Base-by-base conservation (phyloP, 2,329 filamentous ascomycete genomes). In the Microsporum canis region DNA sequence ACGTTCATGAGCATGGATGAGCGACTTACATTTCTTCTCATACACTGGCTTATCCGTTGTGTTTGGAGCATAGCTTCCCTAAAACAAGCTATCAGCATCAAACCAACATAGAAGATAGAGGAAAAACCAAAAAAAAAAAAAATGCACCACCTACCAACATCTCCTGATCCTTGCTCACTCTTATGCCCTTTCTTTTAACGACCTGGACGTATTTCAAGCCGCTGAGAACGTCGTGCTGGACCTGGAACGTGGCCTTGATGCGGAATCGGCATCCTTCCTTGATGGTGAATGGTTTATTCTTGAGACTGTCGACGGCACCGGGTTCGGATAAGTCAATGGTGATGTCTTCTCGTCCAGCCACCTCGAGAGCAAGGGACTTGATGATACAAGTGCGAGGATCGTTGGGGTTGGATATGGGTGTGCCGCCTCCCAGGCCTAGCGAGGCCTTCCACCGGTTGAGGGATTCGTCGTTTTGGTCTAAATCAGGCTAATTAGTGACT, bases 401-500 rank as follows among this genome's bases (percentile, higher is more conserved):
- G 72, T 81, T 89, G 69, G 88, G 84, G 73, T 91, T 84, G 61
- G 85, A 88, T 63, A 89, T 82, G 68, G 87, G 82, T 57, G 81
- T 84, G 71, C 88, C 87, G 68, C 84, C 78, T 61, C 80, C 85
- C 65, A 97, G 85, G 68, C 94, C 94, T 64, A 99, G 87, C 10
- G 92, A 97, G 71, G 92, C 84, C 81, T 99, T 99, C 88, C 95
- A 99, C 71, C 92, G 88, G 78, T 95, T 89, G 70, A 99, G 87
- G 64, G 92, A 94, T 77, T 97, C 92, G 75, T 99, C 94, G 70
- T 88, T 80, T 70, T 82, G 76, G 74, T 87, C 84, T 85, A 68
- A 39, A 55, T 14, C 27, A 55, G 14, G 31, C 51, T 23, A n/a
- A 31, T 55, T 55, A 55, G 51, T 34, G n/a, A 8, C n/a, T 29